Conservation (phyloP, 805 yeast species). For the Isabelozyma pseudorhagii region DNA sequence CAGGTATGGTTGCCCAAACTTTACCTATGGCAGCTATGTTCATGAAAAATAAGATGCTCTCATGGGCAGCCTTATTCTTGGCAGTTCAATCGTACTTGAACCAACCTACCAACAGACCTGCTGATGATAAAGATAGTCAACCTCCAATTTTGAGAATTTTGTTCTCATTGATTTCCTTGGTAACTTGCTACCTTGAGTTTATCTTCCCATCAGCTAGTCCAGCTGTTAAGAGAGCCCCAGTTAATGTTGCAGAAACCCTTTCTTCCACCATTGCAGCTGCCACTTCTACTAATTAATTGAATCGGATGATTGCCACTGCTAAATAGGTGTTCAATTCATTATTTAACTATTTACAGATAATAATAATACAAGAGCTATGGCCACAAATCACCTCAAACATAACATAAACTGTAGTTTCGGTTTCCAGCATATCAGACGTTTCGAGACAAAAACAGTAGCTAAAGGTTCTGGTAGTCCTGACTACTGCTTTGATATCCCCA, state of each 20-base stretch:
- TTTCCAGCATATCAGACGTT: too few species aligned
- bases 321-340: not conserved
- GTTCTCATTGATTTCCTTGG: slow-evolving; percentile 46
- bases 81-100: slow-evolving; percentile 48
- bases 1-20: slow-evolving; percentile 49
- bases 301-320: slow-evolving; percentile 1
- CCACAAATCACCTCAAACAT: too few species aligned
- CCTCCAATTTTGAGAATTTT: slow-evolving; percentile 46
- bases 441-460: too few species aligned
- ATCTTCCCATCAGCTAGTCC: slow-evolving; percentile 43
- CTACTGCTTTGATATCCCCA: too few species aligned
- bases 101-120: slow-evolving; percentile 35
- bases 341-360: too few species aligned
- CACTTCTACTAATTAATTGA: slow-evolving; percentile 1
- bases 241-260: slow-evolving; percentile 17
- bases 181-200: slow-evolving; percentile 54
- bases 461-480: too few species aligned
- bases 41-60: slow-evolving; percentile 53
- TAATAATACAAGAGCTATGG: too few species aligned
- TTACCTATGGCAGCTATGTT: slow-evolving; percentile 72
- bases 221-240: slow-evolving; percentile 19
- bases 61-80: slow-evolving; percentile 56
- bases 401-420: too few species aligned
- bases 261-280: slow-evolving; percentile 13
- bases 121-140: slow-evolving; percentile 26